phyloP scores from a whole-genome alignment of 805 yeast genomes.

The Metschnikowia lochheadii region DNA sequence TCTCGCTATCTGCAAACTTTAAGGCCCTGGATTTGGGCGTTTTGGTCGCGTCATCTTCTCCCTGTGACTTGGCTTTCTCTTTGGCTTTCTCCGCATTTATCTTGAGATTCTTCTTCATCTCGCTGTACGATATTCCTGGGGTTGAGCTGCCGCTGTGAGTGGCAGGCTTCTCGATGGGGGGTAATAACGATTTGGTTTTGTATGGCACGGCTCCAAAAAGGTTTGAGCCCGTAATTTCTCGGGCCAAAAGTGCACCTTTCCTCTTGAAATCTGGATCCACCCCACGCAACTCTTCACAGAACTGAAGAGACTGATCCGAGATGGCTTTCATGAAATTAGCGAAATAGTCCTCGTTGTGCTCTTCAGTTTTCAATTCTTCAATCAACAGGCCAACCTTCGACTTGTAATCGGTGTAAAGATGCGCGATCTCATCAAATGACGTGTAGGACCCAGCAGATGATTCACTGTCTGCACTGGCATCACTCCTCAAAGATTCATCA shows the following conservation, averaged over 20 bases:
- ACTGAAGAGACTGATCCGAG: conserved; percentile 31
- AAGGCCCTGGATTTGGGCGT: conserved; percentile 27
- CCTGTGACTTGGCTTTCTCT: conserved; percentile 4
- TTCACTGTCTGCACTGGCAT: conserved; percentile 20
- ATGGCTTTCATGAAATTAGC: conserved; percentile 25
- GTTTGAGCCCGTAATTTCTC: conserved; percentile 40
- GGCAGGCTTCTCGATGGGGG: conserved; percentile 24
- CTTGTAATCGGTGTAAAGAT: conserved; percentile 29
- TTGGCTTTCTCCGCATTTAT: conserved; percentile 16
- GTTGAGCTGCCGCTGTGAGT: conserved; percentile 8
- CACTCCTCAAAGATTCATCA: conserved; percentile 15
- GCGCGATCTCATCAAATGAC: conserved; percentile 38
- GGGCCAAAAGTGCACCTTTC: conserved; percentile 39
- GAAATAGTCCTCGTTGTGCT: conserved; percentile 27
- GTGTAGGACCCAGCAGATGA: conserved; percentile 31
- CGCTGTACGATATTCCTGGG: conserved; percentile 28
- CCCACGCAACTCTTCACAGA: conserved; percentile 33
- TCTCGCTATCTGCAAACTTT: conserved; percentile 23
- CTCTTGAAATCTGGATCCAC: conserved; percentile 39
- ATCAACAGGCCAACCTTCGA: conserved; percentile 18
- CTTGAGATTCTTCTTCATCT: conserved; percentile 28
- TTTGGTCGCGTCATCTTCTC: background rate
- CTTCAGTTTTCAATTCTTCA: conserved; percentile 10
- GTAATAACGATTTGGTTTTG: conserved; percentile 40
- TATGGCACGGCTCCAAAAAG: conserved; percentile 37